A percentile compares a stretch with the other conserved stretches of the same genome.
Conservation (phyloP, 2,329 filamentous ascomycete species). For the Aspergillus chevalieri region DNA sequence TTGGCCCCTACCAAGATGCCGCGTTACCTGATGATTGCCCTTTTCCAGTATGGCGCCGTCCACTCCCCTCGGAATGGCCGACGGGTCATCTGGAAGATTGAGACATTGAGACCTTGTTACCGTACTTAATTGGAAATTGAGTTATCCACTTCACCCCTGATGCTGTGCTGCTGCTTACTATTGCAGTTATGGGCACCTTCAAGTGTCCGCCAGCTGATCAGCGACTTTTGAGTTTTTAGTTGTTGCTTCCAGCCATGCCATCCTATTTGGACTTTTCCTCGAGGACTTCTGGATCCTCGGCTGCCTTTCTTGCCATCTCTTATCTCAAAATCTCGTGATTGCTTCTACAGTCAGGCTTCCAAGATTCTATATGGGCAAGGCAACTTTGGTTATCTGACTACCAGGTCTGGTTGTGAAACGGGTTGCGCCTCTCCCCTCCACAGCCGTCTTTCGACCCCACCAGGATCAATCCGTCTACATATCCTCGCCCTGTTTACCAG, state of each 20-base stretch:
- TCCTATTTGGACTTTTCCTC: neutral
- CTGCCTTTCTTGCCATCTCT: neutral
- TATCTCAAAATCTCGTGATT: neutral
- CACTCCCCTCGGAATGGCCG: too few species aligned
- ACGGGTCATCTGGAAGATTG: neutral
- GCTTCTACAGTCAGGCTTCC: neutral
- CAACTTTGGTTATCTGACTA: neutral
- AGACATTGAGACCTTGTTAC: neutral
- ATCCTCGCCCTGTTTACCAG: conserved; percentile 1
- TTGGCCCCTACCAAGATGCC: too few species aligned
- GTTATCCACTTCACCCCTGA: neutral
- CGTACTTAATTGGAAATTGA: neutral
- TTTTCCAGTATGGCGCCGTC: too few species aligned
- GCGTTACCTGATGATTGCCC: too few species aligned
- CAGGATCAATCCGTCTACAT: neutral
- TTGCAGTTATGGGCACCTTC: neutral
- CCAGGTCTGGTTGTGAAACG: conserved; percentile 1
- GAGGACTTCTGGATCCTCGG: neutral
- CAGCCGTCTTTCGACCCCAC: neutral
- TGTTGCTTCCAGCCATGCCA: neutral
- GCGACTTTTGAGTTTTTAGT: neutral
- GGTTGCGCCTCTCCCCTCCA: neutral
- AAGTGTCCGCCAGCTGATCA: neutral
- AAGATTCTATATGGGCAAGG: neutral
- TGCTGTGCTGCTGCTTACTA: neutral